Base-by-base conservation (phyloP, 225 moss, liverwort and hornwort species). In the Polytrichum commune region DNA sequence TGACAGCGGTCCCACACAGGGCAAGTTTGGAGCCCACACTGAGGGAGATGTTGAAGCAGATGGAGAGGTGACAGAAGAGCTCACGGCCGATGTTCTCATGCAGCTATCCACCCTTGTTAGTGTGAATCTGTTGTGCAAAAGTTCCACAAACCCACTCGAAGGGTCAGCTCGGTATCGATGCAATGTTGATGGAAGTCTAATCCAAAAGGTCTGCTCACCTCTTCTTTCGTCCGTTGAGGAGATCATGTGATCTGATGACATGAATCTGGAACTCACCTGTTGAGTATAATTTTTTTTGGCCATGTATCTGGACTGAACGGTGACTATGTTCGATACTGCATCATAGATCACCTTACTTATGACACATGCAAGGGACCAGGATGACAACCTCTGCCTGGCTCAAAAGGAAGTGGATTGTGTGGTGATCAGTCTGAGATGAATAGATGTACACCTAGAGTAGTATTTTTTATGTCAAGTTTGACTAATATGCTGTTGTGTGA, bases 71-170 rank as follows among this genome's bases (percentile, higher is more conserved):
- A 64, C 80, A 20, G 78, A 81, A 62, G 90, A 78, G 74, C 78
- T 95, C 56, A 91, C 90, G 18, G 86, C 94, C 5, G 91, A 92
- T 70, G 91, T 93, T 55, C 88, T 92, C 53, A 88, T 94, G 94
- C 91, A 92, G 87, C 87, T 95, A 29, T 80, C 95, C 53, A 91
- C 88, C 28, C 97, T 98, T 1, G 75, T 84, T 46, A 86, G 78
- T 84, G 90, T 89, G 57, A 95, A 89, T 77, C 86, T 98, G 5
- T 72, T 98, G 54, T 75, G 86, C 60, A 91, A 84, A 73, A 90
- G 85, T 75, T 87, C 91, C 53, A 92, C 83, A 20, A 80, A 83
- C 62, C 91, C 86, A 27, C 84, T 98, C 24, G 97, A 98, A 73
- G 94, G 92, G 27, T 71, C 82, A 19, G 81, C 91, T 63, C 90